phyloP scores from a whole-genome alignment of 1,139 yeast species.

The Ashbya aceris region DNA sequence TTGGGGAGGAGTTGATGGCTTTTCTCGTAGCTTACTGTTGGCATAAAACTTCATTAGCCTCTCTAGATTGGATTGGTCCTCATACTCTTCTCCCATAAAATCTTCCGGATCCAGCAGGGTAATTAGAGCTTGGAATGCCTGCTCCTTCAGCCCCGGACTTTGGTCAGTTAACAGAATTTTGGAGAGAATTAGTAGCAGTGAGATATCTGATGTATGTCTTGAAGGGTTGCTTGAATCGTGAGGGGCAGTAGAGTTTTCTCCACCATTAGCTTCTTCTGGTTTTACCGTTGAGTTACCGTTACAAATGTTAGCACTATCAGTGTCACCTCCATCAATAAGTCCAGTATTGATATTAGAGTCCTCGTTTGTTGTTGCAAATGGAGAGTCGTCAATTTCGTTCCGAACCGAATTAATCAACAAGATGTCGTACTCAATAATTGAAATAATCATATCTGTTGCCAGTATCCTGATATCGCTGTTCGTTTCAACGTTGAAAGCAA shows the following conservation, averaged over 20 bases:
- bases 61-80: conserved; percentile 9
- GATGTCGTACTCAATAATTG: conserved; percentile 80
- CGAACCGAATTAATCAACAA: conserved; percentile 43
- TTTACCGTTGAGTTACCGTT: not conserved
- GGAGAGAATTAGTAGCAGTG: conserved; percentile 51
- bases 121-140: conserved; percentile 75
- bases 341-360: not conserved
- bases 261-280: not conserved
- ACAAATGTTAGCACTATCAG: not conserved
- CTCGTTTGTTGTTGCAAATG: conserved; percentile 4
- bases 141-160: conserved; percentile 67
- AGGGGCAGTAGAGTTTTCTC: not conserved
- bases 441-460: conserved; percentile 74
- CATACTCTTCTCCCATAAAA: conserved; percentile 18
- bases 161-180: conserved; percentile 54
- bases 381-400: conserved; percentile 12
- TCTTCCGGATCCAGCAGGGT: conserved; percentile 56
- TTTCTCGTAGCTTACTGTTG: conserved; percentile 8
- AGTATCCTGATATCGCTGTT: conserved; percentile 46
- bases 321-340: not conserved
- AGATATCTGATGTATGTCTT: conserved; percentile 46
- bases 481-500: conserved; percentile 55
- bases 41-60: conserved; percentile 8
- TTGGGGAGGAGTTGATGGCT: conserved; percentile 1
- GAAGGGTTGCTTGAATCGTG: not conserved